A percentile compares a stretch with the other conserved stretches of the same genome.
phyloP scores from a whole-genome alignment of 2,329 filamentous ascomycete genomes.

The Meredithiella fracta region DNA sequence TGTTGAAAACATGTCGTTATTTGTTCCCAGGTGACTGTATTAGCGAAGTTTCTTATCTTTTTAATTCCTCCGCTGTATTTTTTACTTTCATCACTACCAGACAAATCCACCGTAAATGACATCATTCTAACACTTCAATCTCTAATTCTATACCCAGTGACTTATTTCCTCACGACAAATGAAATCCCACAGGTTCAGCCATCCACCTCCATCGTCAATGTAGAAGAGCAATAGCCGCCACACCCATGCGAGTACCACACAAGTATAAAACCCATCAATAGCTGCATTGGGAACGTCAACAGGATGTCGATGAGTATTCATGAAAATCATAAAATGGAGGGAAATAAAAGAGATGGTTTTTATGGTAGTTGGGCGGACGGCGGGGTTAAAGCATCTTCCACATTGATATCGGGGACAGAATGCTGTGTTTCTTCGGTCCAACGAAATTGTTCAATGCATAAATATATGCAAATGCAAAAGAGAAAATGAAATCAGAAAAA shows the following conservation, averaged over 20 bases:
- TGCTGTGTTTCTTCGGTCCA: not conserved
- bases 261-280: not conserved
- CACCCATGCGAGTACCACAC: not conserved
- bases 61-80: conserved; percentile 9
- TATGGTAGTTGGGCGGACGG: not conserved
- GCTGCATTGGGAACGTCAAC: conserved; percentile 4
- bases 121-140: conserved; percentile 8
- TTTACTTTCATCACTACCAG: conserved; percentile 1
- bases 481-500: not conserved
- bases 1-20: not conserved
- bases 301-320: not conserved
- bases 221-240: not conserved
- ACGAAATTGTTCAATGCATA: not conserved
- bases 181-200: not conserved
- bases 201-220: not conserved
- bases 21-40: not conserved
- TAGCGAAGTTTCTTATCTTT: conserved; percentile 5
- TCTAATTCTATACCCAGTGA: not conserved
- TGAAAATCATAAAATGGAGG: not conserved
- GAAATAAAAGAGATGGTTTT: not conserved
- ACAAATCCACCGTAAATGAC: conserved; percentile 4
- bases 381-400: not conserved
- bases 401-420: not conserved
- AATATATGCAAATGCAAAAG: not conserved
- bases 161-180: not conserved